Evolutionary conservation across 345 rosid genomes (phyloP), one percentile per base, ranked within the genome.

Genomic region (Bruguiera gymnorhiza): DNA sequence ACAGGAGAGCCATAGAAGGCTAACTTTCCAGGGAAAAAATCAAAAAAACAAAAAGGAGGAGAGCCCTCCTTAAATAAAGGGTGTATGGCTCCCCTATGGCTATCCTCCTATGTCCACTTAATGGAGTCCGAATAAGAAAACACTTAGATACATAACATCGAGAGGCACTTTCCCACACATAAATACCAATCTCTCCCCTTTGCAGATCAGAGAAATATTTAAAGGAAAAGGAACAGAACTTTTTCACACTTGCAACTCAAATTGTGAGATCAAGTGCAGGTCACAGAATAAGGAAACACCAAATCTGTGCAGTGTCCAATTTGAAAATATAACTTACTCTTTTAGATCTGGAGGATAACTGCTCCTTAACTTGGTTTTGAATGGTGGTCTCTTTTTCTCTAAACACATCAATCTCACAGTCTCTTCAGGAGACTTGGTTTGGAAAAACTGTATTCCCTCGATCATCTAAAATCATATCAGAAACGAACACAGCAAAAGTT

Each of bases 401-500:
- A 73, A 5, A 74, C 92, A 87, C 79, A 95, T 86, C 74, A 83
- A 51, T 70, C 73, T 87, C 50, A 85, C 78, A 34, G 80, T 89
- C 75, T 92, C 97, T 79, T 83, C 92, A 26, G 85, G 83, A 9
- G 94, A 60, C 78, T 79, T 92, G 48, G 92, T 88, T 75, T 87
- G 83, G 75, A 92, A 88, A 64, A 92, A 88, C n/a, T 77, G 78
- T 19, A 83, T 84, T 78, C 99, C 99, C 68, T 95, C 97, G 27
- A 89, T 83, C 90, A 95, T 87, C 99, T 95, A 78, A 71, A 70
- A 46, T 27, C 70, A 79, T 23, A 65, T 21, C 48, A 73, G 46
- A 60, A 58, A 75, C 20, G 43, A 23, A 70, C 29, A 8, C 24
- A 65, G 48, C 20, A 43, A 65, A 54, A 11, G 36, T 50, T 55